A percentile compares a stretch with the other conserved stretches of the same genome.
Conservation (phyloP, 2,329 filamentous ascomycete species). For the Myriosclerotinia curreyana region DNA sequence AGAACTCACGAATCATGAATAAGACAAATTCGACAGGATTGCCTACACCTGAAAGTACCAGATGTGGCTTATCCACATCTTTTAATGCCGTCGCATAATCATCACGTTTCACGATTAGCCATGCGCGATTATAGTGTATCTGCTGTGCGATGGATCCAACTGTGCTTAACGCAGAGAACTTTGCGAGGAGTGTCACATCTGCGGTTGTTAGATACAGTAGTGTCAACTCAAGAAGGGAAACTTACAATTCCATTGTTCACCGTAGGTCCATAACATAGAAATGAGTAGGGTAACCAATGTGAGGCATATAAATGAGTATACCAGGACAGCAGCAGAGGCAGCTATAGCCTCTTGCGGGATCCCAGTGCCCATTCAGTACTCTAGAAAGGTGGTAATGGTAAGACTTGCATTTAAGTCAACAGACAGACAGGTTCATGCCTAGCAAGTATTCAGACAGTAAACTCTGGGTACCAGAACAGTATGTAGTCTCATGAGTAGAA, state of each 20-base stretch:
- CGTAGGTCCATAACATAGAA: conserved; percentile 36
- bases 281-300: conserved; percentile 30
- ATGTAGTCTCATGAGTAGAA: not conserved
- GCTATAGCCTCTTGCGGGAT: conserved; percentile 33
- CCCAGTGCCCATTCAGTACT: conserved; percentile 20
- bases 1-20: conserved; percentile 48
- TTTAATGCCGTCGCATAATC: conserved; percentile 42
- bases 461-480: conserved; percentile 4
- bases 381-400: not conserved
- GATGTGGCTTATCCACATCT: conserved; percentile 42
- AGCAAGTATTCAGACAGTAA: not conserved
- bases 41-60: conserved; percentile 45
- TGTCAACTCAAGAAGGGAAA: not conserved
- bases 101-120: conserved; percentile 31
- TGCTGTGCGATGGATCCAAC: conserved; percentile 37
- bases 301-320: conserved; percentile 36
- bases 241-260: conserved; percentile 38
- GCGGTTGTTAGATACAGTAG: not conserved
- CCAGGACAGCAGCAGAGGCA: conserved; percentile 33
- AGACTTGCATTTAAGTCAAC: conserved; percentile 15
- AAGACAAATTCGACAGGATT: conserved; percentile 44
- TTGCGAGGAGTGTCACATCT: conserved; percentile 37
- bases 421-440: not conserved
- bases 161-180: conserved; percentile 35
- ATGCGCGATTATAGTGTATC: conserved; percentile 35